Evolutionary conservation across 768 basidiomycete genomes (phyloP).

Genomic region (Kwoniella heveanensis): DNA sequence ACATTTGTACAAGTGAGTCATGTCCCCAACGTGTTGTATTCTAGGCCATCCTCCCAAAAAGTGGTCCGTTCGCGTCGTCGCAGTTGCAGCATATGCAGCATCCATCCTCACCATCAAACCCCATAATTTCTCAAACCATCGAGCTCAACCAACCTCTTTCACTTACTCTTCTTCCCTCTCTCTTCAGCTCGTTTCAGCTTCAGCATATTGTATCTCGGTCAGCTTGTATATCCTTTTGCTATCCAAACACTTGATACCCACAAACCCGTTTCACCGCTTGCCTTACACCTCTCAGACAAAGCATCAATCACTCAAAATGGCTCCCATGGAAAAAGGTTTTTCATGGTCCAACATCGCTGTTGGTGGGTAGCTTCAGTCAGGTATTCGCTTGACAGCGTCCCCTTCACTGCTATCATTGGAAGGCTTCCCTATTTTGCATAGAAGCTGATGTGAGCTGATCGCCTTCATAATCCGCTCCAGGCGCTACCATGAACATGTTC

Average conservation of each 20-base stretch:
- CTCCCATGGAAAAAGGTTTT: conserved; percentile 58
- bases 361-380: conserved; percentile 51
- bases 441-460: no score
- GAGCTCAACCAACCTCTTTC: background rate
- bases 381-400: no score
- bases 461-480: no score
- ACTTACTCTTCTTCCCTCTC: background rate
- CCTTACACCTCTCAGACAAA: background rate
- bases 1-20: no score
- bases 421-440: no score
- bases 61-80: background rate
- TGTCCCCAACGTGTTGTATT: background rate
- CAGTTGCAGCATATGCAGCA: background rate
- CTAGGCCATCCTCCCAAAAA: no score
- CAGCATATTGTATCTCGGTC: background rate
- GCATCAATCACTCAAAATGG: conserved; percentile 60
- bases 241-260: background rate
- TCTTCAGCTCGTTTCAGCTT: background rate
- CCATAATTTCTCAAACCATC: no score
- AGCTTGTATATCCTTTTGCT: conserved; percentile 5
- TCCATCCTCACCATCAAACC: background rate
- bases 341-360: conserved; percentile 58
- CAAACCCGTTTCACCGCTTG: no score
- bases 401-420: no score
- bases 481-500: conserved; percentile 92